A percentile compares a stretch with the other conserved stretches of the same genome.
Evolutionary conservation across 2,329 filamentous ascomycete genomes (phyloP).

Genomic region (Ophiocordyceps robertsii): DNA sequence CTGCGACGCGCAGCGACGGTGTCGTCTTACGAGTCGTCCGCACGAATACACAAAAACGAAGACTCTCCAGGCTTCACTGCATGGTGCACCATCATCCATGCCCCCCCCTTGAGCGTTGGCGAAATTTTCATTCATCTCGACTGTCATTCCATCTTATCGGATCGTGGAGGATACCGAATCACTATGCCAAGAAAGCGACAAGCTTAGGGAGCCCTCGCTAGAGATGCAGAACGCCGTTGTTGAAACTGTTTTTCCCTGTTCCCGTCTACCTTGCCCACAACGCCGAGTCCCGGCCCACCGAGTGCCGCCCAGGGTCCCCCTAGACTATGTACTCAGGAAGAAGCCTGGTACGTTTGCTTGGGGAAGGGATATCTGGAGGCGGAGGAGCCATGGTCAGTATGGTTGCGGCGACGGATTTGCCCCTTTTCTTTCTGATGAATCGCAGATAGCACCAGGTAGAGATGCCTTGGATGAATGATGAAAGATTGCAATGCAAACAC

Average conservation of each 20-base stretch:
- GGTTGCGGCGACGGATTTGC: neutral
- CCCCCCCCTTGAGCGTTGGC: neutral
- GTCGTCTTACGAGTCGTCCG: no score
- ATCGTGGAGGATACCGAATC: conserved; percentile 30
- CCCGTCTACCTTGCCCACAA: conserved; percentile 17
- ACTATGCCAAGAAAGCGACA: conserved; percentile 19
- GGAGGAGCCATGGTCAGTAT: conserved; percentile 5
- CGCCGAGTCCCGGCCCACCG: conserved; percentile 22
- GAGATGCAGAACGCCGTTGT: conserved; percentile 35
- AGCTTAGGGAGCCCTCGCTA: conserved; percentile 11
- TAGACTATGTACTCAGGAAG: conserved; percentile 17
- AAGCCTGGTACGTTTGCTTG: conserved; percentile 59
- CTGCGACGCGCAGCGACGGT: no score
- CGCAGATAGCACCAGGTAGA: neutral
- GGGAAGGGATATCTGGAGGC: conserved; percentile 63
- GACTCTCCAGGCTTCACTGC: no score
- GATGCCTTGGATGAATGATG: conserved; percentile 1
- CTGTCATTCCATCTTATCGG: conserved; percentile 11
- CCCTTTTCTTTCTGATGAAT: neutral
- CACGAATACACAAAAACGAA: no score
- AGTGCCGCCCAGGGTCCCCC: neutral
- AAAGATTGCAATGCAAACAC: neutral
- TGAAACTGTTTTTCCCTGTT: conserved; percentile 35
- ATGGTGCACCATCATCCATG: neutral
- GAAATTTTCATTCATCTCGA: neutral